These are phyloP conservation scores for Fusarium sp. DNA, from an alignment of 2,329 filamentous ascomycete species.

Conservation along the genomic window DNA sequence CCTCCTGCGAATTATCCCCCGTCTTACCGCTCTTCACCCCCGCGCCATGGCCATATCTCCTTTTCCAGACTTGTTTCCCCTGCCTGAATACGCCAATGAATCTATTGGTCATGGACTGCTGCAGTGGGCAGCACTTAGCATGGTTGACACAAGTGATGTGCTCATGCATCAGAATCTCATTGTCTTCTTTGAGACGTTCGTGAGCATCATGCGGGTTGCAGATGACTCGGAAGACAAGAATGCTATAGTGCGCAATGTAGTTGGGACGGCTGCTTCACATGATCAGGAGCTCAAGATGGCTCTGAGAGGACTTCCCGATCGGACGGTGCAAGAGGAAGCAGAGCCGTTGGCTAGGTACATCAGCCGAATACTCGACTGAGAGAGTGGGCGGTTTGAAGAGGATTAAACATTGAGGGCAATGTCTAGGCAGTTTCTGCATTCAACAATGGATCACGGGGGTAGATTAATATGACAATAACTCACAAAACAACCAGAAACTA, in stretches of 20 bases:
- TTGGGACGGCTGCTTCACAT: slow-evolving; percentile 54
- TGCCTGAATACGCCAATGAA: slow-evolving; percentile 29
- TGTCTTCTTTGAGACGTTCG: slow-evolving; percentile 64
- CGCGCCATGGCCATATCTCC: slow-evolving; percentile 52
- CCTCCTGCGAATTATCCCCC: slow-evolving; percentile 62
- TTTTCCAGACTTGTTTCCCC: slow-evolving; percentile 43
- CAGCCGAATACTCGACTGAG: slow-evolving; percentile 50
- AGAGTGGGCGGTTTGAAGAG: too few species aligned
- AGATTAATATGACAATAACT: not conserved
- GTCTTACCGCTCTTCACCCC: slow-evolving; percentile 61
- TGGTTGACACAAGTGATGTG: slow-evolving; percentile 61
- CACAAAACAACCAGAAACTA: not conserved
- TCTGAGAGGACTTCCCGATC: slow-evolving; percentile 58
- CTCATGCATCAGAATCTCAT: slow-evolving; percentile 63
- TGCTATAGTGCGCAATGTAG: slow-evolving; percentile 52
- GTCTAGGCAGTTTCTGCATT: not conserved
- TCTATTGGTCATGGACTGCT: slow-evolving; percentile 55
- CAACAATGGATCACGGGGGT: not conserved
- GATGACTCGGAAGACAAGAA: slow-evolving; percentile 52
- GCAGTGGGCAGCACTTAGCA: slow-evolving; percentile 62
- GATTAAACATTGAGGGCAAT: not conserved
- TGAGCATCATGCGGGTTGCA: slow-evolving; percentile 60
- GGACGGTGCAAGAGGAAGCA: slow-evolving; percentile 63
- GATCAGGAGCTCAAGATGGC: slow-evolving; percentile 55
- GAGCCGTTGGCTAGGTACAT: slow-evolving; percentile 60